phyloP scores from a whole-genome alignment of 345 rosid genomes.

The Citrus glauca region DNA sequence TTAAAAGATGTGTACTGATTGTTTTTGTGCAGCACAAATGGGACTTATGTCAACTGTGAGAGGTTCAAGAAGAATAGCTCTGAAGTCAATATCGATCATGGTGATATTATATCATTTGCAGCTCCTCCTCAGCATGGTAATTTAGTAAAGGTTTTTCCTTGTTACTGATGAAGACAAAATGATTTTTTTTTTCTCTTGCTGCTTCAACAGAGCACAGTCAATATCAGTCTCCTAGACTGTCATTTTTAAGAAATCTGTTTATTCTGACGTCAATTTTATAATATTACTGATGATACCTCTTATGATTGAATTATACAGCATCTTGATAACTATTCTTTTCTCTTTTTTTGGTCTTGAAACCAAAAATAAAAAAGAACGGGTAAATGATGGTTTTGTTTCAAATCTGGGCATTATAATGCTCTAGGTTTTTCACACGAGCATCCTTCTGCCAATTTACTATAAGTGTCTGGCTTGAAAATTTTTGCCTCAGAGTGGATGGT shows the following conservation, averaged over 20 bases:
- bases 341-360: too few relatives aligned
- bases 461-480: neutral
- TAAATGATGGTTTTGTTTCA: neutral
- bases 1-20: neutral
- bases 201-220: neutral
- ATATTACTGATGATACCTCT: neutral
- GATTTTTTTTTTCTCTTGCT: neutral
- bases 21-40: constrained; percentile 58
- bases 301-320: neutral
- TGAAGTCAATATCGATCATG: constrained; percentile 62
- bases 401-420: neutral
- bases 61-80: constrained; percentile 62
- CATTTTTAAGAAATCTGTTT: neutral
- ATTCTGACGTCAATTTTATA: neutral
- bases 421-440: neutral
- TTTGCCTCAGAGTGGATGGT: neutral
- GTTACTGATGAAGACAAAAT: neutral
- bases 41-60: constrained; percentile 83
- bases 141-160: neutral
- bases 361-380: neutral
- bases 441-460: neutral
- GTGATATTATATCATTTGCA: constrained; percentile 83
- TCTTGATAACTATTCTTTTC: neutral
- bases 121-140: constrained; percentile 88
- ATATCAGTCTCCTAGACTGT: neutral